A percentile compares a stretch with the other conserved stretches of the same genome.
These are phyloP conservation scores for Hypoxylon fuscum DNA, from an alignment of 495 filamentous ascomycete genomes.

Conservation along the genomic window DNA sequence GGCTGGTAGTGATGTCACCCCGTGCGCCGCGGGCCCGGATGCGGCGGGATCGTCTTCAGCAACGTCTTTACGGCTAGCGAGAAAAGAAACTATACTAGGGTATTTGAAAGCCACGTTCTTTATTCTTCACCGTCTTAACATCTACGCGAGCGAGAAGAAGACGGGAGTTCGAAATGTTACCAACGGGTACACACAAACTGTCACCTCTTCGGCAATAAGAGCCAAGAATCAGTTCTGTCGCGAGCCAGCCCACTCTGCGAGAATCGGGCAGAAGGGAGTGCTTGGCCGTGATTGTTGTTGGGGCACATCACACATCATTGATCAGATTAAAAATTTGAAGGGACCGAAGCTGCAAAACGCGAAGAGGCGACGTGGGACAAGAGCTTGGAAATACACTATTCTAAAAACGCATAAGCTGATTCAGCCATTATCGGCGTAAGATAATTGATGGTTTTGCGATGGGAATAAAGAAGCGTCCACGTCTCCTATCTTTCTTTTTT, in stretches of 20 bases:
- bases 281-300: background rate
- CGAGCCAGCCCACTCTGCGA: too few relatives aligned
- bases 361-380: conserved; percentile 1
- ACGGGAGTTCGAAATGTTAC: too few relatives aligned
- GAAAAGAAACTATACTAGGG: background rate
- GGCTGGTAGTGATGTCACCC: conserved; percentile 23
- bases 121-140: too few relatives aligned
- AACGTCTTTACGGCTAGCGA: background rate
- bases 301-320: background rate
- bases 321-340: background rate
- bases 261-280: background rate
- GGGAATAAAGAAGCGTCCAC: background rate
- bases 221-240: background rate
- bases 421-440: conserved; percentile 1
- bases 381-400: background rate
- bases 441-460: background rate
- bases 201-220: background rate
- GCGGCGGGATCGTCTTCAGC: conserved; percentile 9
- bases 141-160: too few relatives aligned
- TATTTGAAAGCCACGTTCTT: too few relatives aligned
- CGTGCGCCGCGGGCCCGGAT: conserved; percentile 15
- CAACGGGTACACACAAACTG: too few relatives aligned
- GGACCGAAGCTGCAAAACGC: conserved; percentile 1
- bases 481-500: background rate
- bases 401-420: background rate